A percentile compares a stretch with the other conserved stretches of the same genome.
Conservation (phyloP, 257 asterid species). For the Anisodus tanguticus region DNA sequence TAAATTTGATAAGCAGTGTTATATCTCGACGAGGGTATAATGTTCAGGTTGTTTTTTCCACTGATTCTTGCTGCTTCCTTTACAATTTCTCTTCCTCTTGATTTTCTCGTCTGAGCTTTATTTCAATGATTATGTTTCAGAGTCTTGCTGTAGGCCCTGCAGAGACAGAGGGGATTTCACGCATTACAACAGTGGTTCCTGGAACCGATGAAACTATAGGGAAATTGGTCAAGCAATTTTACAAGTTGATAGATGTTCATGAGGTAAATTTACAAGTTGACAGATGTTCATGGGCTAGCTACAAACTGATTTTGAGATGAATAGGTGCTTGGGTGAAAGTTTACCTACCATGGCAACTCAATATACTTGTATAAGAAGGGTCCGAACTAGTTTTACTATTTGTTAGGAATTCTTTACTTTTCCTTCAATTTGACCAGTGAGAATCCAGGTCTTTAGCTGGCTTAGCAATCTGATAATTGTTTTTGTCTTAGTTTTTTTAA, state of each 20-base stretch:
- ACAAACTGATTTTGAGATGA: slow-evolving; percentile 58
- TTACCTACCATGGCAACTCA: not conserved
- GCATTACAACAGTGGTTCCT: slow-evolving; percentile 90
- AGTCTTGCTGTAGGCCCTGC: slow-evolving; percentile 95
- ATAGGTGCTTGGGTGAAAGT: not conserved
- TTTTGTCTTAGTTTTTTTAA: not conserved
- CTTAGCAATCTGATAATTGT: not conserved
- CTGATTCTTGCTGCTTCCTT: slow-evolving; percentile 28
- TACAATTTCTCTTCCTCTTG: not conserved
- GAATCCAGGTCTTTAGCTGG: not conserved
- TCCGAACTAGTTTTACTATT: not conserved
- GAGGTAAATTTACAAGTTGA: slow-evolving; percentile 82
- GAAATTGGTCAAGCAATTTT: slow-evolving; percentile 74
- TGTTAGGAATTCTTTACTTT: slow-evolving; percentile 10
- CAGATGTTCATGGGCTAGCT: slow-evolving; percentile 73
- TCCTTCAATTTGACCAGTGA: not conserved
- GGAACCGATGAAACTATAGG: slow-evolving; percentile 78
- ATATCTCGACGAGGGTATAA: slow-evolving; percentile 85
- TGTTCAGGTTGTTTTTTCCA: slow-evolving; percentile 56
- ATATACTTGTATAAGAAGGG: slow-evolving; percentile 1
- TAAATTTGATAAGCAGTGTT: slow-evolving; percentile 83
- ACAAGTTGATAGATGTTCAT: slow-evolving; percentile 78
- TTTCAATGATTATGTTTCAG: slow-evolving; percentile 50
- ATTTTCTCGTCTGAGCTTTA: slow-evolving; percentile 19
- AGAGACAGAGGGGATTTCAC: slow-evolving; percentile 76